Evolutionary conservation across 305 asterid genomes (phyloP).

Genomic region (Rubia occidens): DNA sequence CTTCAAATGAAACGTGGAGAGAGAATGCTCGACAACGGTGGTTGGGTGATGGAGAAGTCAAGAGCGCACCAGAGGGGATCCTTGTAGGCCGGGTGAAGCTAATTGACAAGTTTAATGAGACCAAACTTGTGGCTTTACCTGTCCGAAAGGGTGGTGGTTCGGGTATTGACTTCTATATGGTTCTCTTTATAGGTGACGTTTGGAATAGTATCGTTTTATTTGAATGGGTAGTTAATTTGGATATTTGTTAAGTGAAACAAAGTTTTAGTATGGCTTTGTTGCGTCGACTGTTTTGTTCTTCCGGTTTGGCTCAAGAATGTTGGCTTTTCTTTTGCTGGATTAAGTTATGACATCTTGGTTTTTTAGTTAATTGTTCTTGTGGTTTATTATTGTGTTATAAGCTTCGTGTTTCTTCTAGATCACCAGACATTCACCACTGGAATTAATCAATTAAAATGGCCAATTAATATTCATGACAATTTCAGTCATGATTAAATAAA

Average conservation of each 20-base stretch:
- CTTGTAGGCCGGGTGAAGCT: constrained; percentile 35
- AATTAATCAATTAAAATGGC: too few relatives aligned
- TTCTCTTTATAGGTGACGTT: background rate
- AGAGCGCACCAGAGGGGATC: constrained; percentile 84
- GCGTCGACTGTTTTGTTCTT: background rate
- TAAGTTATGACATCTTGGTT: background rate
- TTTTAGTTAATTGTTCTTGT: background rate
- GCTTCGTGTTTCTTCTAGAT: background rate
- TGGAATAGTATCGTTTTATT: background rate
- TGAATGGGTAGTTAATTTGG: too few relatives aligned
- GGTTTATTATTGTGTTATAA: background rate
- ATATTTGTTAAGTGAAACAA: background rate
- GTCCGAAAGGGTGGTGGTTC: constrained; percentile 70
- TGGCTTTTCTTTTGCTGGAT: background rate
- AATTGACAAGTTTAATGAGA: background rate
- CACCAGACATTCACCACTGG: too few relatives aligned
- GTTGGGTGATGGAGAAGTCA: constrained; percentile 48
- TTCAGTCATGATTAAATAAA: too few relatives aligned
- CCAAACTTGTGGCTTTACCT: constrained; percentile 19
- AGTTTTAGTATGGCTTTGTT: background rate
- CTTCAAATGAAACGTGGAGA: background rate
- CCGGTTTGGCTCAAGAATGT: background rate
- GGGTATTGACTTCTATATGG: constrained; percentile 83
- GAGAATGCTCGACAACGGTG: background rate
- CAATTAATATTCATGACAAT: too few relatives aligned